These are phyloP conservation scores for Cucumis hystrix DNA, from an alignment of 306 rosid genomes.

Conservation along the genomic window DNA sequence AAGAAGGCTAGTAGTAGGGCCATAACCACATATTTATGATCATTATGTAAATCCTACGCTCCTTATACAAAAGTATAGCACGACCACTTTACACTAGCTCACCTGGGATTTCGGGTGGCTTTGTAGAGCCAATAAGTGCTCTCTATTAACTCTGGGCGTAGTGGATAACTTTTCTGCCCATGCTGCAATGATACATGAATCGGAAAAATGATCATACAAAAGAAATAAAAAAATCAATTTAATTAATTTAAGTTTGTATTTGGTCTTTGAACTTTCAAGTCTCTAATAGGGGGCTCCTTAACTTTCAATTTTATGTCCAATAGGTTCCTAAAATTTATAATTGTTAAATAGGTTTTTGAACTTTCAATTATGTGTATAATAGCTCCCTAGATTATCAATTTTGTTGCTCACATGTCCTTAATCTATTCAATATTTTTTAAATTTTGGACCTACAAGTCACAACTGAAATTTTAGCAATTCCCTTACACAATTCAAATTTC, in stretches of 20 bases:
- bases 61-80: not conserved
- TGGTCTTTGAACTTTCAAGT: too few species aligned
- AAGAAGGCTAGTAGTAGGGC: not conserved
- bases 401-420: too few species aligned
- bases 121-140: conserved; percentile 98
- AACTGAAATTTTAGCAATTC: too few species aligned
- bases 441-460: too few species aligned
- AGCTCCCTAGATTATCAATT: too few species aligned
- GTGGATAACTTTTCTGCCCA: conserved; percentile 88
- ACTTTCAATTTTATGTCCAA: too few species aligned
- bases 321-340: too few species aligned
- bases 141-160: conserved; percentile 92
- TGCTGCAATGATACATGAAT: conserved; percentile 29
- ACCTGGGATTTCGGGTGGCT: conserved; percentile 96
- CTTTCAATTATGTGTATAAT: too few species aligned
- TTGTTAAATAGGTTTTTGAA: too few species aligned
- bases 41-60: not conserved
- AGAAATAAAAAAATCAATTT: not conserved
- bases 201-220: not conserved
- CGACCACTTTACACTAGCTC: conserved; percentile 16
- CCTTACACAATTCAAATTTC: too few species aligned
- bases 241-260: not conserved
- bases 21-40: not conserved
- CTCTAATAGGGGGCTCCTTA: too few species aligned
- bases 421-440: too few species aligned